These are phyloP conservation scores for Trichoderma sp. DNA, from an alignment of 2,329 filamentous ascomycete species.

Conservation along the genomic window DNA sequence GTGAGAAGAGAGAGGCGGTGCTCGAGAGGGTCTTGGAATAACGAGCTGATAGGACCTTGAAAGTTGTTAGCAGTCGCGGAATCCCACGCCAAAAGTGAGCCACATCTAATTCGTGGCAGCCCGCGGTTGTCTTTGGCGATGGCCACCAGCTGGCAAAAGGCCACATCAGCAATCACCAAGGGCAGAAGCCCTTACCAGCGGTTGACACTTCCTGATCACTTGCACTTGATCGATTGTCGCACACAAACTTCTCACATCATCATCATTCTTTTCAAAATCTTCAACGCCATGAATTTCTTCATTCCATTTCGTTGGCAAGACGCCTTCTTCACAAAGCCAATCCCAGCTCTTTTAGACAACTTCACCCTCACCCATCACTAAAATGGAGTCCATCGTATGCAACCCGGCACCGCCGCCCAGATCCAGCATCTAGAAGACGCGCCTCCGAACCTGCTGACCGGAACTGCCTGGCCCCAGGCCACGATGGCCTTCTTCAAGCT, in stretches of 20 bases:
- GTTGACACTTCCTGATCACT: too few relatives aligned
- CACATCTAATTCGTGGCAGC: neutral
- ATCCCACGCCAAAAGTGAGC: neutral
- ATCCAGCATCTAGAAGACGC: neutral
- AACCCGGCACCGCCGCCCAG: neutral
- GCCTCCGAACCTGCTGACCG: neutral
- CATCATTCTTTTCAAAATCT: too few relatives aligned
- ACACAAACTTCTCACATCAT: too few relatives aligned
- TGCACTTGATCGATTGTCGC: too few relatives aligned
- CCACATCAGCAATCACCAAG: too few relatives aligned
- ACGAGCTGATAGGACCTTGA: neutral
- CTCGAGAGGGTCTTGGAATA: neutral
- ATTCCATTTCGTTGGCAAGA: too few relatives aligned
- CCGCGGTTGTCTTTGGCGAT: too few relatives aligned
- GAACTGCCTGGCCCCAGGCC: neutral
- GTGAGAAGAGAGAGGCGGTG: neutral
- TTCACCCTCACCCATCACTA: neutral
- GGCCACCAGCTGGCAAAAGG: too few relatives aligned
- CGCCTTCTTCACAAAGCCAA: too few relatives aligned
- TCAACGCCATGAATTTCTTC: too few relatives aligned
- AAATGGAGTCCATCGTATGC: neutral
- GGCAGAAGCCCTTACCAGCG: too few relatives aligned
- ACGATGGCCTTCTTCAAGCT: neutral
- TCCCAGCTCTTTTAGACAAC: too few relatives aligned
- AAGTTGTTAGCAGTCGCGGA: neutral